Evolutionary conservation across 2,329 filamentous ascomycete species (phyloP).

Genomic region (Xenosphaeropsis pyriputrescens): DNA sequence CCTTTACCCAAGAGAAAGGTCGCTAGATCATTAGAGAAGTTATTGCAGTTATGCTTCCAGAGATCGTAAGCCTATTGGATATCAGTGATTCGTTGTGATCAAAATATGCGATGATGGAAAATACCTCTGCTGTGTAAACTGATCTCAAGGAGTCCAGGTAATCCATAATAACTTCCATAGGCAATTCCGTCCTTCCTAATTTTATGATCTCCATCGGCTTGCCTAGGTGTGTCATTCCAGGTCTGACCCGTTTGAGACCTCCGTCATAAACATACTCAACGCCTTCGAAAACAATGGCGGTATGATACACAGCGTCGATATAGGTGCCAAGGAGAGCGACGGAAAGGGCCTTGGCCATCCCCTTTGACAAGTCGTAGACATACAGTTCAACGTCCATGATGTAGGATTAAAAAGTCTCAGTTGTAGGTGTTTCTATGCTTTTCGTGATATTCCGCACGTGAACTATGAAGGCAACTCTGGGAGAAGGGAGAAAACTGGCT

Average conservation of each 20-base stretch:
- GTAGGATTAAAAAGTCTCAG: neutral
- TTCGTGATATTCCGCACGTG: too few relatives aligned
- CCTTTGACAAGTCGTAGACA: conserved; percentile 61
- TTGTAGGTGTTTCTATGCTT: too few relatives aligned
- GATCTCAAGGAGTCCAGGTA: conserved; percentile 73
- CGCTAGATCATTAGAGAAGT: conserved; percentile 85
- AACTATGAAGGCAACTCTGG: too few relatives aligned
- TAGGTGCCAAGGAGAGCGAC: conserved; percentile 44
- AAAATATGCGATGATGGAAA: neutral
- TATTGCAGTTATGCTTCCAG: conserved; percentile 91
- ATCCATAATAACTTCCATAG: conserved; percentile 69
- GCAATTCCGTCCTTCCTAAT: conserved; percentile 65
- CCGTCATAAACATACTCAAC: conserved; percentile 85
- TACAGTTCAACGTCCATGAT: conserved; percentile 64
- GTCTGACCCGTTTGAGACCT: conserved; percentile 67
- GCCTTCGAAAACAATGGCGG: conserved; percentile 71
- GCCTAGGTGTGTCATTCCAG: conserved; percentile 78
- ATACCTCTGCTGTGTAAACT: conserved; percentile 68
- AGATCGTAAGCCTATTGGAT: conserved; percentile 65
- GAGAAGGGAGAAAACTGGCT: too few relatives aligned
- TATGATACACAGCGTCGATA: conserved; percentile 92
- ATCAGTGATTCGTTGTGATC: conserved; percentile 2
- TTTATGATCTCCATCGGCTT: conserved; percentile 61
- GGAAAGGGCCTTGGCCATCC: conserved; percentile 32
- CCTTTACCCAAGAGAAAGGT: conserved; percentile 81